A percentile compares a stretch with the other conserved stretches of the same genome.
Evolutionary conservation across 805 yeast species (phyloP).

Genomic region (Vanderwaltozyma tropicalis): DNA sequence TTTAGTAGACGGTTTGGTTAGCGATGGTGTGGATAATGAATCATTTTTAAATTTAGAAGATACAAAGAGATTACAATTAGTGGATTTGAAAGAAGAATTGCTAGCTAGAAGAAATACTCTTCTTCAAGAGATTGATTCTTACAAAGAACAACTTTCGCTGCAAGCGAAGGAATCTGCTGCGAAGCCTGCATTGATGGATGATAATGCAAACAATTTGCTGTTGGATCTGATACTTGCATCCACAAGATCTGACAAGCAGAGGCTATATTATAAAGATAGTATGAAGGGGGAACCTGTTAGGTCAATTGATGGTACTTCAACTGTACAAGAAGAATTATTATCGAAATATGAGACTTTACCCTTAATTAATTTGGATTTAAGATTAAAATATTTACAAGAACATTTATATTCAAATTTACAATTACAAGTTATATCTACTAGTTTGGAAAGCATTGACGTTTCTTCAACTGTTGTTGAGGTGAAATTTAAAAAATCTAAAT

Average conservation of each 20-base stretch:
- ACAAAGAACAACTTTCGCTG: slow-evolving; percentile 2
- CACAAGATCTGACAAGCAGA: not conserved
- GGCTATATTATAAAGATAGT: no score
- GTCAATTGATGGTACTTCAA: slow-evolving; percentile 12
- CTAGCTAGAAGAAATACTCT: slow-evolving; percentile 11
- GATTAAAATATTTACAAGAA: slow-evolving; percentile 12
- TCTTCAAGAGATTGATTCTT: slow-evolving; percentile 10
- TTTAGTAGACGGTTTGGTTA: not conserved
- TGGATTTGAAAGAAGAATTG: slow-evolving; percentile 14
- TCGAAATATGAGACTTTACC: slow-evolving; percentile 23
- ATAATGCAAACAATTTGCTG: slow-evolving; percentile 6
- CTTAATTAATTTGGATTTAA: slow-evolving; percentile 14
- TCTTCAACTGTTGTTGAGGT: not conserved
- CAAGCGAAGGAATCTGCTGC: not conserved
- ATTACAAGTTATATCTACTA: slow-evolving; percentile 3
- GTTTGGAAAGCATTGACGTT: not conserved
- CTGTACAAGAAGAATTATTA: slow-evolving; percentile 12
- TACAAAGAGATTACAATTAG: slow-evolving; percentile 7
- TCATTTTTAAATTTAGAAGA: slow-evolving; percentile 10
- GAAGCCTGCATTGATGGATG: slow-evolving; percentile 2
- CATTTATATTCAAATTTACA: slow-evolving; percentile 10
- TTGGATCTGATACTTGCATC: slow-evolving; percentile 9
- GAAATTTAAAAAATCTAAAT: slow-evolving; percentile 1
- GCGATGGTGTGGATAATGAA: not conserved
- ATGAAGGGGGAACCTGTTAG: not conserved